Evolutionary conservation across 2,329 filamentous ascomycete species (phyloP).

Genomic region (Pseudocercospora crystallina): DNA sequence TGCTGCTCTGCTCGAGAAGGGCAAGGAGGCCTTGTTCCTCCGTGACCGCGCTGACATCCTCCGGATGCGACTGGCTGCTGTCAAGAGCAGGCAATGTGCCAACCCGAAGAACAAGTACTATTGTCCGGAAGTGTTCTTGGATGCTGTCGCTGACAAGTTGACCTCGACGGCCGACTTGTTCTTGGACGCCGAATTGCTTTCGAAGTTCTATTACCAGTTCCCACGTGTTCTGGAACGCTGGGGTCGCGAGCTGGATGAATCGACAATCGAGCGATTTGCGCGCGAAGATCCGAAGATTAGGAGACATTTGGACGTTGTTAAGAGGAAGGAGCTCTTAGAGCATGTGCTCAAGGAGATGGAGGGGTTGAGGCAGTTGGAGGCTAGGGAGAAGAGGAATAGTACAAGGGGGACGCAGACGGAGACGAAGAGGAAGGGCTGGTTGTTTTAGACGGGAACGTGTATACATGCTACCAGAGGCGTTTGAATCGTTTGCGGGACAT

Average conservation of each 20-base stretch:
- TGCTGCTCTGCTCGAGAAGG: slow-evolving; percentile 72
- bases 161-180: slow-evolving; percentile 94
- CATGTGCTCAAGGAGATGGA: slow-evolving; percentile 96
- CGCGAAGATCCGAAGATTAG: slow-evolving; percentile 89
- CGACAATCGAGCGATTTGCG: slow-evolving; percentile 85
- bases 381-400: slow-evolving; percentile 61
- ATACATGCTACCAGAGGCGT: too few species aligned
- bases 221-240: slow-evolving; percentile 86
- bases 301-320: slow-evolving; percentile 86
- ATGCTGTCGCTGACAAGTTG: slow-evolving; percentile 91
- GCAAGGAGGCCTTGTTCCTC: slow-evolving; percentile 89
- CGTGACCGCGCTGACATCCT: slow-evolving; percentile 87
- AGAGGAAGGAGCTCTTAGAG: slow-evolving; percentile 88
- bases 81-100: slow-evolving; percentile 88
- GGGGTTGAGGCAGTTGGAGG: slow-evolving; percentile 78
- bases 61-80: slow-evolving; percentile 81
- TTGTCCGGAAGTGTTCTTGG: slow-evolving; percentile 96
- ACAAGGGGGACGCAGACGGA: slow-evolving; percentile 38
- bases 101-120: slow-evolving; percentile 87
- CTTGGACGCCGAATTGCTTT: slow-evolving; percentile 92
- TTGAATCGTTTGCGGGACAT: too few species aligned
- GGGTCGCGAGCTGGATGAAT: slow-evolving; percentile 67
- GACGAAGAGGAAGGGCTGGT: slow-evolving; percentile 35
- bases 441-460: slow-evolving; percentile 25
- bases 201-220: slow-evolving; percentile 96